Conservation (phyloP, 495 filamentous ascomycete genomes). For the Talaromyces thailandensis region DNA sequence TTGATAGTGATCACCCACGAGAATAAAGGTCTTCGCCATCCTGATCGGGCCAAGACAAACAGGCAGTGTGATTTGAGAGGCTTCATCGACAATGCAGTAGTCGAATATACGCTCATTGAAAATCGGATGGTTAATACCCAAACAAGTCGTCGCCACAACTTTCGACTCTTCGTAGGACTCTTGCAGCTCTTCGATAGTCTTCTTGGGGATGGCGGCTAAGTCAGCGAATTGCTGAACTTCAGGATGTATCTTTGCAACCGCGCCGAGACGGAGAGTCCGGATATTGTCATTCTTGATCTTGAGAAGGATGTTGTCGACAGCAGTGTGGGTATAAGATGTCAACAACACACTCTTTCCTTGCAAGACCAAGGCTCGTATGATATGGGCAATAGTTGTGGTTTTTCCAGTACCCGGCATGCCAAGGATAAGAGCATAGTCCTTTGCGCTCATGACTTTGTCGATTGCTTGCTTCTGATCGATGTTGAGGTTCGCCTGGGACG, state of each 20-base stretch:
- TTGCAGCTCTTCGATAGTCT: constrained; percentile 72
- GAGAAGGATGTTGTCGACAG: constrained; percentile 93
- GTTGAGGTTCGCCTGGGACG: constrained; percentile 56
- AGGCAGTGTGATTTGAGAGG: constrained; percentile 92
- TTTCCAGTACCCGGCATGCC: constrained; percentile 99
- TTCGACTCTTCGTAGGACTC: constrained; percentile 72
- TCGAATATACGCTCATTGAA: constrained; percentile 89
- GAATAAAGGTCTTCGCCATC: constrained; percentile 85
- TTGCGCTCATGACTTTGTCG: constrained; percentile 87
- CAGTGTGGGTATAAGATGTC: constrained; percentile 93
- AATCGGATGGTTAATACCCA: constrained; percentile 79
- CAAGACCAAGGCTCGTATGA: constrained; percentile 81
- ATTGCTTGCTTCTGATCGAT: constrained; percentile 79
- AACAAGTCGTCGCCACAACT: constrained; percentile 89
- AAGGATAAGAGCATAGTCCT: constrained; percentile 88
- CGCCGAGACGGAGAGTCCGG: constrained; percentile 74
- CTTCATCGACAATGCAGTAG: constrained; percentile 97
- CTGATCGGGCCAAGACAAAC: constrained; percentile 90
- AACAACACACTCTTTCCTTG: constrained; percentile 89
- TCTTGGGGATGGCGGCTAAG: constrained; percentile 60
- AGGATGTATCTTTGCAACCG: constrained; percentile 72
- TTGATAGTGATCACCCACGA: constrained; percentile 95
- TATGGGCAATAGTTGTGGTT: constrained; percentile 94
- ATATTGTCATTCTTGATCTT: constrained; percentile 77
- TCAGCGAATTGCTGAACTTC: constrained; percentile 78